Base-by-base conservation (phyloP, 345 rosid genomes). In the Erucastrum elatum region DNA sequence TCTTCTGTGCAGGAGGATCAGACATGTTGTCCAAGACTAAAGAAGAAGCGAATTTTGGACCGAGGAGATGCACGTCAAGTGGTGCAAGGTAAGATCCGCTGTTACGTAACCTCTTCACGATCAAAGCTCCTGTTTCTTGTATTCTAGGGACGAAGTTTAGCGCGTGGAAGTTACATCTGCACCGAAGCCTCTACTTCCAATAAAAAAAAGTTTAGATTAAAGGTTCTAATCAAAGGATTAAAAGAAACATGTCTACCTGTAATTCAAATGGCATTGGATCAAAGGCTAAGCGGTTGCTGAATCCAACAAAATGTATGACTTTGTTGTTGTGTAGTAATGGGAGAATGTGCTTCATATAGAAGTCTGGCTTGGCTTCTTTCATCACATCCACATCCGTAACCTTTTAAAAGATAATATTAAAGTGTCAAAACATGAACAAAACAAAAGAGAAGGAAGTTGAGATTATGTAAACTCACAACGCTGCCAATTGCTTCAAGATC, bases 151-250 rank as follows among this genome's bases (percentile, higher is more conserved):
- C 76, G 59, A 91, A 95, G 55, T 79, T 82, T 61, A 95, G 87
- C 0, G 99, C 91, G 2, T 93, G 98, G 77, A 92, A 95, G 82
- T 95, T 93, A 74, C 98, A 95, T 90, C 97, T 89, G 87, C 99
- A 93, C 46, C 98, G 96, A 90, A 93, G 96, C 70, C 97, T 89
- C 99, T 93, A 95, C 87, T 87, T 25, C 71, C 70, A 29, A n/a
- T 11, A 13, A 53, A 51, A 37, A 16, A 56, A 41, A 10, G 53
- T 11, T 75, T 59, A 70, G 64, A 44, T 30, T n/a, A 58, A 62
- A 64, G 4, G 59, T 69, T 17, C 21, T 12, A 34, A 26, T 5
- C 1, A 60, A 31, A 44, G 41, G 34, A 7, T 4, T 53, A 9
- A 9, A 0, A 53, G 4, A 15, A 27, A 53, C 13, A 7, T 15